Evolutionary conservation across 805 yeast species (phyloP), one percentile per base, ranked within the genome.

Genomic region (Lipomyces yamadae): DNA sequence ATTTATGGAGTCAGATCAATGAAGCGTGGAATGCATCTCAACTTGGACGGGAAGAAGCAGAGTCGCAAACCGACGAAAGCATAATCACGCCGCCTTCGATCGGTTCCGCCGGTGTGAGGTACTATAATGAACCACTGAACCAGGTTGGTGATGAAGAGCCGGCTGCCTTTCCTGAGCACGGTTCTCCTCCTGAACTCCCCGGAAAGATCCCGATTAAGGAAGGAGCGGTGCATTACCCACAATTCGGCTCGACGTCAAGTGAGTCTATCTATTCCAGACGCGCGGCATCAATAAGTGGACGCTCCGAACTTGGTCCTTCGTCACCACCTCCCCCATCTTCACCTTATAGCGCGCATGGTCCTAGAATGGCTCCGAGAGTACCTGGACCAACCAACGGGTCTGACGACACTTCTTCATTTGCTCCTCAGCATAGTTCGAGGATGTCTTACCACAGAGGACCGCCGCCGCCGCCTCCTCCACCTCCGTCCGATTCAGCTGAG

Each of bases 11-110:
- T 4, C 67, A 64, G 53, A 64, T 64, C 39, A 56, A 58, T 15
- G 58, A 61, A 13, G 56, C 53, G 63, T 60, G 64, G 64, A 55
- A 39, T 29, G 5, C 35, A 11, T 60, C 67, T 13, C 48, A 61
- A 3, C 48, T 60, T 15, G 63, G 55, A 13, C 63, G 34, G 24
- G 52, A 39, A 30, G 53, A 35, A 60, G 61, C 29, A n/a, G 13
- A 29, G 13, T 24, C 32, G 55, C 24, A 15, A 48, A 48, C 29
- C 48, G 55, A 52, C 11, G 65, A 62, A 24, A 56, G 65, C 39
- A 37, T 62, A n/a, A 30, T 53, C 33, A 62, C 65, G 56, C 65
- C 65, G 13, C 18, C 58, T 33, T 57, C 53, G 37, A 42, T 60
- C 32, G 42, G 58, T 42, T 52, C 62, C 4, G 62, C 58, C 8